These are phyloP conservation scores for Suhomyces prunicola DNA, from an alignment of 805 yeast genomes.

Conservation along the genomic window DNA sequence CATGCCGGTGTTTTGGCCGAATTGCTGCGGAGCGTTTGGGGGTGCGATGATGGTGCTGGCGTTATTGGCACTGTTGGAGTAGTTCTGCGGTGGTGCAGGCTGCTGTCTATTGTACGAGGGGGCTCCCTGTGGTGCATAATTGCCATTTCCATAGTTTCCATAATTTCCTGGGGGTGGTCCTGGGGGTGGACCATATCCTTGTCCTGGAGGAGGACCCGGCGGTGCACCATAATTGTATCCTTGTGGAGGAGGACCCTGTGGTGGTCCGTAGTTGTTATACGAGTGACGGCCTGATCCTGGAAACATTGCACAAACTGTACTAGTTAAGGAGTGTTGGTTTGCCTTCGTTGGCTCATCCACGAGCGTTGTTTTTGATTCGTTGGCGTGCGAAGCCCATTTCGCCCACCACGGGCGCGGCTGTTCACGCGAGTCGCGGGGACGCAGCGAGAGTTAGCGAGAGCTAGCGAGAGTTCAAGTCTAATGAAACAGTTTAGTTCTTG, in stretches of 20 bases:
- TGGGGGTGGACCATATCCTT: no score
- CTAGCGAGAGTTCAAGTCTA: no score
- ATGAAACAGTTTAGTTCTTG: no score
- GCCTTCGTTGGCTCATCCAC: no score
- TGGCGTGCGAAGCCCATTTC: not conserved
- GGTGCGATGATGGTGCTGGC: conserved; percentile 13
- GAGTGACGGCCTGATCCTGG: conserved; percentile 22
- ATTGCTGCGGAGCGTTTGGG: conserved; percentile 36
- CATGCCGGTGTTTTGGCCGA: conserved; percentile 33
- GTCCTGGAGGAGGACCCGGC: conserved; percentile 7
- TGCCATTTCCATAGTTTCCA: not conserved
- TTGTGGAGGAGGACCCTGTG: conserved; percentile 17
- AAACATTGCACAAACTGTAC: conserved; percentile 13
- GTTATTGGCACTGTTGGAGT: conserved; percentile 6
- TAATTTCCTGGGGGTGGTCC: no score
- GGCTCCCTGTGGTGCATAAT: conserved; percentile 22
- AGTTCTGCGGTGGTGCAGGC: conserved; percentile 5
- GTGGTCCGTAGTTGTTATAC: conserved; percentile 15
- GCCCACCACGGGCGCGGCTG: not conserved
- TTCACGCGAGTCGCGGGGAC: no score
- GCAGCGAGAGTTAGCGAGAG: not conserved
- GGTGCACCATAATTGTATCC: conserved; percentile 15
- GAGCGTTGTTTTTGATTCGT: not conserved
- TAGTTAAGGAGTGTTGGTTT: not conserved
- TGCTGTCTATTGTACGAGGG: conserved; percentile 14